Conservation (phyloP, 345 rosid genomes). For the Carallia pectinifolia region DNA sequence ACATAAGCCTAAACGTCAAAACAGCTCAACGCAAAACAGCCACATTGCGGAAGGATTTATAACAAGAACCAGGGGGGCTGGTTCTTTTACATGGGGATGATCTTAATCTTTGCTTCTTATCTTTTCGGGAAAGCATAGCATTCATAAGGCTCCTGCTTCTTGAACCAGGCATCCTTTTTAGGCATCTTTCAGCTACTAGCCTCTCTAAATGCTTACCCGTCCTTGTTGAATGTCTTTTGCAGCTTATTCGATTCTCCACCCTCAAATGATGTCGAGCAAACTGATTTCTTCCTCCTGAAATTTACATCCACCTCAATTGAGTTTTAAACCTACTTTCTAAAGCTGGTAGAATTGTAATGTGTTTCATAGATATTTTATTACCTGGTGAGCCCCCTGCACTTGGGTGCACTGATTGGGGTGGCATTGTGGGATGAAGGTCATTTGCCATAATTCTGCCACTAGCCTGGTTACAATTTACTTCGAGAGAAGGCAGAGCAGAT, state of each 20-base stretch:
- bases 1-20: neutral
- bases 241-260: conserved; percentile 16
- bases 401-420: conserved; percentile 29
- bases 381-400: conserved; percentile 39
- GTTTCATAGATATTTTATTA: conserved; percentile 16
- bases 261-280: conserved; percentile 27
- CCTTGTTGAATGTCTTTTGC: conserved; percentile 24
- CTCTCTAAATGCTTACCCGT: conserved; percentile 16
- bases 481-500: conserved; percentile 11
- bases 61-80: conserved; percentile 32
- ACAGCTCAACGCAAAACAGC: conserved; percentile 13
- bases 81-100: conserved; percentile 38
- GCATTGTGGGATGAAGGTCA: conserved; percentile 26
- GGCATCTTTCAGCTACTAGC: conserved; percentile 34
- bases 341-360: neutral
- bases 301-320: conserved; percentile 12
- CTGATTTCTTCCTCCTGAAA: conserved; percentile 36
- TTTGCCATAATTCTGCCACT: conserved; percentile 17
- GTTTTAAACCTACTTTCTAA: neutral
- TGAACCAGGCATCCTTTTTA: conserved; percentile 31
- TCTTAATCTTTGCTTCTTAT: conserved; percentile 29
- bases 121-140: conserved; percentile 26
- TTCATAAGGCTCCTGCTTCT: conserved; percentile 34
- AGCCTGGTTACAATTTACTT: conserved; percentile 20
- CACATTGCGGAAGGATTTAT: conserved; percentile 15